phyloP scores from a whole-genome alignment of 2,329 filamentous ascomycete species.

The Aspergillus piperis region DNA sequence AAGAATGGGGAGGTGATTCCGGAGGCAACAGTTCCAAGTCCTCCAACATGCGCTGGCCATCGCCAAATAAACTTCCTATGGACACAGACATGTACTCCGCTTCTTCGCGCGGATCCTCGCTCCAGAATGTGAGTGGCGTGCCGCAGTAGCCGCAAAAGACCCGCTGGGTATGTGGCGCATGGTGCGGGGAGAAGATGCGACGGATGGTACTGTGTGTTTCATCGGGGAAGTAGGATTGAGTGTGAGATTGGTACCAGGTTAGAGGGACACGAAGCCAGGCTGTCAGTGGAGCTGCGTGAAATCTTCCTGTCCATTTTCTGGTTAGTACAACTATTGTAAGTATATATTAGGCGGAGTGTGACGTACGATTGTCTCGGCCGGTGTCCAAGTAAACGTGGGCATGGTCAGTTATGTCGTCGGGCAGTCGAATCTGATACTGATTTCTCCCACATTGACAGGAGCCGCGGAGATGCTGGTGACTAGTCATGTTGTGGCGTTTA shows the following conservation, averaged over 20 bases:
- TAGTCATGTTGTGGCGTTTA: conserved; percentile 14
- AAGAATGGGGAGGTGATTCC: conserved; percentile 4
- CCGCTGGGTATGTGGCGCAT: conserved; percentile 62
- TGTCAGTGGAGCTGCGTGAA: conserved; percentile 71
- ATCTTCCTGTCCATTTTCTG: conserved; percentile 50
- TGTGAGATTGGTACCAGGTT: conserved; percentile 75
- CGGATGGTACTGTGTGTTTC: conserved; percentile 70
- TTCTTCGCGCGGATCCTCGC: conserved; percentile 68
- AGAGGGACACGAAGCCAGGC: conserved; percentile 83
- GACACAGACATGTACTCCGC: conserved; percentile 79
- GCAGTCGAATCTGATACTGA: conserved; percentile 73
- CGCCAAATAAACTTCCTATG: conserved; percentile 71
- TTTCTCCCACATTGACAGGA: conserved; percentile 86
- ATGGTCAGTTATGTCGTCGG: conserved; percentile 56
- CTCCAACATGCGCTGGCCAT: conserved; percentile 72
- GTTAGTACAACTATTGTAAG: neutral
- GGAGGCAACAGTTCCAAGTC: conserved; percentile 71
- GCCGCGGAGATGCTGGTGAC: conserved; percentile 63
- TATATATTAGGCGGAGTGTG: neutral
- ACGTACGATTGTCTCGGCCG: conserved; percentile 70
- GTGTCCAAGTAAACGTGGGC: conserved; percentile 76
- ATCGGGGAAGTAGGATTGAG: conserved; percentile 74
- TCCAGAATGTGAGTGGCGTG: conserved; percentile 81
- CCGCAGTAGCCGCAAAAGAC: conserved; percentile 93
- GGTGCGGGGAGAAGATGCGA: conserved; percentile 64